Evolutionary conservation across 495 filamentous ascomycete species (phyloP).

Genomic region (Penicillium paradoxum): DNA sequence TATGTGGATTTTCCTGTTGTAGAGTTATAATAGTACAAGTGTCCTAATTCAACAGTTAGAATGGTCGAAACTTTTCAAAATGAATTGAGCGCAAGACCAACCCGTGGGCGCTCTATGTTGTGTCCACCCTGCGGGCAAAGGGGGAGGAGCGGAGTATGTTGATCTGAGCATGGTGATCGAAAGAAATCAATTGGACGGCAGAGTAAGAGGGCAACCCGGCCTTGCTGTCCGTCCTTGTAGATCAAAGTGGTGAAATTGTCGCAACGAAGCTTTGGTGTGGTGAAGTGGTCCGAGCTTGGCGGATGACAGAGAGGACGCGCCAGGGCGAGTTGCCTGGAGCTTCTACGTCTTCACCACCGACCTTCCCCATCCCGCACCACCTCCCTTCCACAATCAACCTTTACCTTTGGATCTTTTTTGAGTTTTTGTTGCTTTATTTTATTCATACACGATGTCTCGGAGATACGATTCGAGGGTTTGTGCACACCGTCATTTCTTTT

Average conservation of each 20-base stretch:
- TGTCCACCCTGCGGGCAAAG: conserved; percentile 79
- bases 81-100: conserved; percentile 23
- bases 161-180: conserved; percentile 36
- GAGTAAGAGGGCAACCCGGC: background rate
- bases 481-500: conserved; percentile 18
- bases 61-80: conserved; percentile 14
- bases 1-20: conserved; percentile 85
- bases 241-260: conserved; percentile 14
- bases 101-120: conserved; percentile 88
- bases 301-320: conserved; percentile 42
- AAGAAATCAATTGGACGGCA: background rate
- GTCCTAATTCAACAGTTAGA: conserved; percentile 44
- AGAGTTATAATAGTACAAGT: conserved; percentile 86
- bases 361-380: conserved; percentile 17
- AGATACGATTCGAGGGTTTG: conserved; percentile 96
- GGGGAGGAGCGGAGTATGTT: conserved; percentile 43
- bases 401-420: conserved; percentile 4
- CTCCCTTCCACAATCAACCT: conserved; percentile 1
- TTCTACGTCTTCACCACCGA: conserved; percentile 24
- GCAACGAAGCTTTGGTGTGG: conserved; percentile 28
- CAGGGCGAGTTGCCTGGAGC: conserved; percentile 45
- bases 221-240: background rate
- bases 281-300: conserved; percentile 47
- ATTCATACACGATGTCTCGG: conserved; percentile 71
- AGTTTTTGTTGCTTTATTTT: conserved; percentile 11